Evolutionary conservation across 2,329 filamentous ascomycete species (phyloP), one percentile per base, ranked within the genome.

Genomic region (Colletotrichum sojae): DNA sequence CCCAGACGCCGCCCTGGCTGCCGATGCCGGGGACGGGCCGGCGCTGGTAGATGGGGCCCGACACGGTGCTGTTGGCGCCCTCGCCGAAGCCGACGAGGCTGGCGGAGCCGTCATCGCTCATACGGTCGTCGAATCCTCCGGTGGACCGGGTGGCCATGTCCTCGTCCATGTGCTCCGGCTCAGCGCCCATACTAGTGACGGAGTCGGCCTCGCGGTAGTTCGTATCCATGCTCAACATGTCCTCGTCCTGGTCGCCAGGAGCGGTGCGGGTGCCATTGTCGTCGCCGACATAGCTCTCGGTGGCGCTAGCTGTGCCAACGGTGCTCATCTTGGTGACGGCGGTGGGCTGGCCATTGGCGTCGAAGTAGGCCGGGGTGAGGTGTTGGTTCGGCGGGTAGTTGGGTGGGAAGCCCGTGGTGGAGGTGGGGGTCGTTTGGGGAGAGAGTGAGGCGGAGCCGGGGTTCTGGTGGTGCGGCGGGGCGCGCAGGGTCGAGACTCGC

Each of bases 81-180:
- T 98, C 95, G 57, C 95, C 95, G 74, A 98, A 98, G 0, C 92
- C 95, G 10, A 98, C 95, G 6, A 98, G 85, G 71, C 92, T 95
- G 2, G 91, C 93, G 60, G 90, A 91, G 8, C 91, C 92, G 75
- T 97, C 94, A 74, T 97, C 94, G 74, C 93, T 95, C 86, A 96
- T 92, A 68, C 92, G 93, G 73, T 94, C 92, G 69, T 89, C 86
- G 67, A 83, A 88, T 4, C 83, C 86, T 20, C 83, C 83, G 2
- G 84, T 80, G 45, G 85, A 88, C 16, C 82, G 83, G 40, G 78
- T 82, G 3, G 81, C 79, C 63, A 84, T 71, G 67, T 88, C 86
- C 56, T 88, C 83, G 60, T 90, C 87, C 84, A 89, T 88, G 27
- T 83, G 81, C 51, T 81, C 83, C 64, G 75, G 78, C 73, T 77